A percentile compares a stretch with the other conserved stretches of the same genome.
Evolutionary conservation across 1,139 yeast species (phyloP).

Genomic region (Hemisphaericaspora subhashii): DNA sequence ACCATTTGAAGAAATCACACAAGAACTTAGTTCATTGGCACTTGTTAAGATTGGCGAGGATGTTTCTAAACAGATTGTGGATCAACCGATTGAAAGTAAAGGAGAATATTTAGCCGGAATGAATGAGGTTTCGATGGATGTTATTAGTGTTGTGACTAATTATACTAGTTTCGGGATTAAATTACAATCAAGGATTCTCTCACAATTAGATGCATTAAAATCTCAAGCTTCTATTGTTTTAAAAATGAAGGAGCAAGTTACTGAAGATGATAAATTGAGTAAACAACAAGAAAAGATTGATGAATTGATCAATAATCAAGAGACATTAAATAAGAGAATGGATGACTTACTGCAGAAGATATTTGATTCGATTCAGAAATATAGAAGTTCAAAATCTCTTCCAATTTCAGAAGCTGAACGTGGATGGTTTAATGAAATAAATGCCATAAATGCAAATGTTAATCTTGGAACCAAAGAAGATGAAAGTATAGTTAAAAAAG

Average conservation of each 20-base stretch:
- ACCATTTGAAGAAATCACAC: slow-evolving; percentile 79
- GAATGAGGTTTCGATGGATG: slow-evolving; percentile 21
- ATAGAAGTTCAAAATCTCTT: slow-evolving; percentile 21
- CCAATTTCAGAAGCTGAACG: slow-evolving; percentile 40
- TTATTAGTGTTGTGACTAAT: slow-evolving; percentile 19
- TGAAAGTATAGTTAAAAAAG: slow-evolving; percentile 12
- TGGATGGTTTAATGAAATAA: slow-evolving; percentile 40
- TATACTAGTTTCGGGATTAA: slow-evolving; percentile 24
- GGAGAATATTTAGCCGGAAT: slow-evolving; percentile 17
- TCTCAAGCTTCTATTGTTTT: slow-evolving; percentile 21
- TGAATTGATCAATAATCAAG: slow-evolving; percentile 22
- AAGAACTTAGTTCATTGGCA: slow-evolving; percentile 50
- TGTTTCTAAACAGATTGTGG: slow-evolving; percentile 52
- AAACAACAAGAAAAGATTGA: slow-evolving; percentile 17
- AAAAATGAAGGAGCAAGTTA: neutral
- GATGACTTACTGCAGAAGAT: slow-evolving; percentile 24
- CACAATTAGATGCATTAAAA: slow-evolving; percentile 25
- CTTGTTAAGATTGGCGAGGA: slow-evolving; percentile 13
- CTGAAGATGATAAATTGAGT: neutral
- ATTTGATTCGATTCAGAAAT: slow-evolving; percentile 21
- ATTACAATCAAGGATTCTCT: slow-evolving; percentile 22
- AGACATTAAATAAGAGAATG: slow-evolving; percentile 21
- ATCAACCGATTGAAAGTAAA: neutral
- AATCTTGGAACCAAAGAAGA: slow-evolving; percentile 10
- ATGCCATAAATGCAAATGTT: slow-evolving; percentile 20